Conservation (phyloP, 2,329 filamentous ascomycete species). For the Botrytis deweyae region DNA sequence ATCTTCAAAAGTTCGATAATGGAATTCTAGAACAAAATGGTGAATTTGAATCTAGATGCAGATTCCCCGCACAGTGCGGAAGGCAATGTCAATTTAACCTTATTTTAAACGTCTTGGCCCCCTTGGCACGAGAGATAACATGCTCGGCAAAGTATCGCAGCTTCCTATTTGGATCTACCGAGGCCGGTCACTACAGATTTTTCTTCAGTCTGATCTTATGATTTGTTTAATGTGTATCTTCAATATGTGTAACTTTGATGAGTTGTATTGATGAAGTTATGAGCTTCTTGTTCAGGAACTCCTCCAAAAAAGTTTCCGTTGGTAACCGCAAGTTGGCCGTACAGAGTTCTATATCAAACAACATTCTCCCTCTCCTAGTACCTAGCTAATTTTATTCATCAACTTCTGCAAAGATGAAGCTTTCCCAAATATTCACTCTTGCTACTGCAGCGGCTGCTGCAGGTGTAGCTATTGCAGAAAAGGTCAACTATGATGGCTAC, state of each 20-base stretch:
- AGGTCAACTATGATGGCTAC: conserved; percentile 44
- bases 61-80: conserved; percentile 6
- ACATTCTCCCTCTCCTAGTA: background rate
- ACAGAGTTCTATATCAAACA: background rate
- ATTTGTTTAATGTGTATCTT: conserved; percentile 7
- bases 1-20: background rate
- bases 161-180: conserved; percentile 18
- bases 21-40: background rate
- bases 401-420: conserved; percentile 7
- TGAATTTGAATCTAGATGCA: background rate
- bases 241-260: background rate
- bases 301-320: background rate
- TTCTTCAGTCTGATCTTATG: background rate
- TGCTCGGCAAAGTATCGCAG: conserved; percentile 9
- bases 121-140: conserved; percentile 19
- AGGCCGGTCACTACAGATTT: background rate
- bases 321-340: background rate
- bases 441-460: background rate
- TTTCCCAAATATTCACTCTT: conserved; percentile 8
- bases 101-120: conserved; percentile 16
- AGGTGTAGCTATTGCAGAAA: conserved; percentile 14
- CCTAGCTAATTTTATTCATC: background rate
- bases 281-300: conserved; percentile 20
- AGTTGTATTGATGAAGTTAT: background rate
- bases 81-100: conserved; percentile 17